Evolutionary conservation across 306 rosid genomes (phyloP).

Genomic region (Cucumis hystrix): DNA sequence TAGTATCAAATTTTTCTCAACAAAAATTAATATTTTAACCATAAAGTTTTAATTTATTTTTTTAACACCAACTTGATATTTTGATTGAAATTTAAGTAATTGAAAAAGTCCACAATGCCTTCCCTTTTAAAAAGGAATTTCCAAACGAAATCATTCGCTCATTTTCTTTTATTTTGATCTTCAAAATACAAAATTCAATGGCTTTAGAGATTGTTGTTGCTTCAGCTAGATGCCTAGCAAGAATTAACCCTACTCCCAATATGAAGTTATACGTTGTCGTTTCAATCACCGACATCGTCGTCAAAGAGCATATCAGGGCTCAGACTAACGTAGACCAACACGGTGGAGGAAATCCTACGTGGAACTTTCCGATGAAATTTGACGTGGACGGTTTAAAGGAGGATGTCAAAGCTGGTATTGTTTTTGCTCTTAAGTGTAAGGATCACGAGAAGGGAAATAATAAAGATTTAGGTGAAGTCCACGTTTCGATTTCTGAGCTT

Average conservation of each 20-base stretch:
- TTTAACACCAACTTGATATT: too few relatives aligned
- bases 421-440: slow-evolving; percentile 25
- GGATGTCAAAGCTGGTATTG: slow-evolving; percentile 25
- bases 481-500: slow-evolving; percentile 43
- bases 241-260: slow-evolving; percentile 38
- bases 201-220: slow-evolving; percentile 44
- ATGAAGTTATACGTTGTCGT: slow-evolving; percentile 65
- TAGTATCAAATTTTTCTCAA: too few relatives aligned
- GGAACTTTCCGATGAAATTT: slow-evolving; percentile 44
- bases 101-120: background rate
- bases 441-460: slow-evolving; percentile 28
- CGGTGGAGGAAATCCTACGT: slow-evolving; percentile 40
- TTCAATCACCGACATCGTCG: slow-evolving; percentile 33
- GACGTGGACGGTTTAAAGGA: slow-evolving; percentile 19
- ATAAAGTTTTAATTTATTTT: too few relatives aligned
- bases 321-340: slow-evolving; percentile 26
- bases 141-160: background rate
- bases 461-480: slow-evolving; percentile 30
- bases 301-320: slow-evolving; percentile 5
- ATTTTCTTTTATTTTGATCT: background rate
- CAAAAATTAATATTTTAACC: too few relatives aligned
- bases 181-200: slow-evolving; percentile 24
- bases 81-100: too few relatives aligned
- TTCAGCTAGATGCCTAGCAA: slow-evolving; percentile 53
- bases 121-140: background rate